A percentile compares a stretch with the other conserved stretches of the same genome.
Evolutionary conservation across 306 rosid species (phyloP).

Genomic region (Boehmeria nivea): DNA sequence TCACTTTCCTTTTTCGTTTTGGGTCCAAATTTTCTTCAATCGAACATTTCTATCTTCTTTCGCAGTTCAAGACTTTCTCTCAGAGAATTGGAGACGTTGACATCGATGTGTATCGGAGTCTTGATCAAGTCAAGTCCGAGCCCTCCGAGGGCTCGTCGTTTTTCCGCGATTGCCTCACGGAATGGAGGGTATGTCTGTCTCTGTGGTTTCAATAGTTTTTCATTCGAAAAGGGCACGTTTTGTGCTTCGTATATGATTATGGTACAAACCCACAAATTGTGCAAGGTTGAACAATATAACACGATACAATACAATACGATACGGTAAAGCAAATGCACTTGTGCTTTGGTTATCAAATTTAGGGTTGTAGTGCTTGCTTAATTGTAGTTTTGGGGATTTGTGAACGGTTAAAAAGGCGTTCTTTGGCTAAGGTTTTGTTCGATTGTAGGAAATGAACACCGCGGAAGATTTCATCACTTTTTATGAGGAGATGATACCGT

Average conservation of each 20-base stretch:
- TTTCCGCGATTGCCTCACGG: constrained; percentile 73
- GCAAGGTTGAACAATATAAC: too few species aligned
- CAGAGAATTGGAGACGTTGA: constrained; percentile 68
- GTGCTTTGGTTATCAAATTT: too few species aligned
- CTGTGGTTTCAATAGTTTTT: background rate
- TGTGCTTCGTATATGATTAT: too few species aligned
- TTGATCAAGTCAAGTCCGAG: constrained; percentile 53
- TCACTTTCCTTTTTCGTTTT: background rate
- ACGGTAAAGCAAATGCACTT: too few species aligned
- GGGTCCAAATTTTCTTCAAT: background rate
- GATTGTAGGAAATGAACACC: constrained; percentile 73
- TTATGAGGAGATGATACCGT: constrained; percentile 61
- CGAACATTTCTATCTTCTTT: background rate
- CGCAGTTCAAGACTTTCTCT: constrained; percentile 63
- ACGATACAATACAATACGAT: too few species aligned
- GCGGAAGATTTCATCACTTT: constrained; percentile 82
- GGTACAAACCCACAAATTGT: too few species aligned
- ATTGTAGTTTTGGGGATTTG: too few species aligned
- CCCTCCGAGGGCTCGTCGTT: constrained; percentile 82
- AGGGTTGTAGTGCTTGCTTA: too few species aligned
- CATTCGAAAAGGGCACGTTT: too few species aligned
- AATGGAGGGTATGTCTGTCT: constrained; percentile 69
- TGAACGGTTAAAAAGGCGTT: too few species aligned
- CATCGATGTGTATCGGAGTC: constrained; percentile 62
- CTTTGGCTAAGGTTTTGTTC: background rate